Conservation (phyloP, 2,329 filamentous ascomycete genomes). For the Penicillium sp. region DNA sequence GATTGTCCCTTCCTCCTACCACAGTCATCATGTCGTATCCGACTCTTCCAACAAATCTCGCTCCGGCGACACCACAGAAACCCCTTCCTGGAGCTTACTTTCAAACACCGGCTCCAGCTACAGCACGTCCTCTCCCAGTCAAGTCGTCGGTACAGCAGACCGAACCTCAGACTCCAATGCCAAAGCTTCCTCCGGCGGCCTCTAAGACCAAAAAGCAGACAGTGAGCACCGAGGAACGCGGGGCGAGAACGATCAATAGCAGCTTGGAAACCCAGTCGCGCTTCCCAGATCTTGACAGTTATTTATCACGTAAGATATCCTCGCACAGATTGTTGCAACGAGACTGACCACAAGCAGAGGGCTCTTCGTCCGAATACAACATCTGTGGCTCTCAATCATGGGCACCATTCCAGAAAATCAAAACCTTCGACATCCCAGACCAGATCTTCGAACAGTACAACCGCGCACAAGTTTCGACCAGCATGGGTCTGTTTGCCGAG, state of each 20-base stretch:
- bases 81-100: constrained; percentile 44
- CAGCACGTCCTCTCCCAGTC: background rate
- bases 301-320: constrained; percentile 70
- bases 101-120: constrained; percentile 35
- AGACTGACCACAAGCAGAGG: constrained; percentile 54
- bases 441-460: constrained; percentile 92
- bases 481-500: constrained; percentile 92
- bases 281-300: constrained; percentile 85
- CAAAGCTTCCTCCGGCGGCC: constrained; percentile 37
- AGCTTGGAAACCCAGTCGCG: constrained; percentile 70
- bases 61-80: constrained; percentile 37
- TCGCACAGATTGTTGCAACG: background rate
- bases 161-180: constrained; percentile 30
- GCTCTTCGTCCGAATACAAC: constrained; percentile 89
- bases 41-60: constrained; percentile 30
- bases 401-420: constrained; percentile 83
- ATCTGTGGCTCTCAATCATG: constrained; percentile 65
- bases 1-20: constrained; percentile 21
- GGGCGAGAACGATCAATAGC: constrained; percentile 76
- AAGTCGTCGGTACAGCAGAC: constrained; percentile 6
- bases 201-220: constrained; percentile 47
- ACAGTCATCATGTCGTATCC: constrained; percentile 42
- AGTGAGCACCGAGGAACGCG: constrained; percentile 71
- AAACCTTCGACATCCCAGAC: constrained; percentile 86
- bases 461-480: constrained; percentile 76